Evolutionary conservation across 352 stramenopile genomes (phyloP).

Genomic region (Aphanomyces euteiches): DNA sequence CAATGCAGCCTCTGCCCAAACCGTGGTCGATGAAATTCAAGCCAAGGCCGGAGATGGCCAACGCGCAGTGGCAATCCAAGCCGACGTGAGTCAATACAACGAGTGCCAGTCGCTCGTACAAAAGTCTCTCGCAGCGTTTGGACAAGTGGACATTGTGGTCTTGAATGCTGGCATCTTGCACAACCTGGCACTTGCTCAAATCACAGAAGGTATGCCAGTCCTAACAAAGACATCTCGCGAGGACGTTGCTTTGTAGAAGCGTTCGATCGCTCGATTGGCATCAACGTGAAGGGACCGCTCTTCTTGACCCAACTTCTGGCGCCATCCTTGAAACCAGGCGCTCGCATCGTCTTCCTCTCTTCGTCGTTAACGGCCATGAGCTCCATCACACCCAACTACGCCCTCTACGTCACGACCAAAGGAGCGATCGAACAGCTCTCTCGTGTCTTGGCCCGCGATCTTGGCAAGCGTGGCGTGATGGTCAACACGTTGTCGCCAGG

Average conservation of each 20-base stretch:
- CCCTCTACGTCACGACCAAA: constrained; percentile 25
- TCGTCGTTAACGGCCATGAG: constrained; percentile 12
- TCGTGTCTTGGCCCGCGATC: constrained; percentile 10
- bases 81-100: constrained; percentile 8
- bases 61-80: constrained; percentile 7
- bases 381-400: constrained; percentile 22
- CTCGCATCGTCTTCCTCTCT: constrained; percentile 17
- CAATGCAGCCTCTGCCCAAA: neutral
- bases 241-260: neutral
- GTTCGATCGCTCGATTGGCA: constrained; percentile 12
- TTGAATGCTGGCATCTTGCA: constrained; percentile 18
- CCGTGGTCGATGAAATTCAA: constrained; percentile 7
- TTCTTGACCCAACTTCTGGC: constrained; percentile 11
- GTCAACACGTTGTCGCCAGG: constrained; percentile 25
- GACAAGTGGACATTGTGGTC: constrained; percentile 15
- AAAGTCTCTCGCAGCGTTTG: constrained; percentile 3
- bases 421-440: constrained; percentile 26
- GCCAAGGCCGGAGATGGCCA: neutral
- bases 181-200: constrained; percentile 2
- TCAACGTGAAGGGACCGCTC: constrained; percentile 23
- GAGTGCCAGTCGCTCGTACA: constrained; percentile 10
- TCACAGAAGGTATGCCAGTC: constrained; percentile 5
- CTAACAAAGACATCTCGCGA: neutral
- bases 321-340: neutral
- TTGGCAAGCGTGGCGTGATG: constrained; percentile 15